Conservation (phyloP, 805 yeast genomes). For the Metschnikowia peoriensis region DNA sequence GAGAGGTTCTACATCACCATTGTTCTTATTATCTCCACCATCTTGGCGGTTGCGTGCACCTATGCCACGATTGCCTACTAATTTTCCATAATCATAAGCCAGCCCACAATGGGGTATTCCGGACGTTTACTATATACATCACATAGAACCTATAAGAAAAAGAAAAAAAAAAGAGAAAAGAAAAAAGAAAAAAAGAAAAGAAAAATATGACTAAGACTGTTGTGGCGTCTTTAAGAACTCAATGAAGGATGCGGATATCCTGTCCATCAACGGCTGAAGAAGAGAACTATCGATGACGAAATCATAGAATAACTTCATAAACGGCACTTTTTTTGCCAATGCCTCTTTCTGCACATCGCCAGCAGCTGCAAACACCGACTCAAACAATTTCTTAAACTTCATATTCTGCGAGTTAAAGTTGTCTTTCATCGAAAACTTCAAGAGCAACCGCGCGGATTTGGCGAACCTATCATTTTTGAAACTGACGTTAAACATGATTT, state of each 20-base stretch:
- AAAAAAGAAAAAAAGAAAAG: neutral
- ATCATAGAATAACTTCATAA: conserved; percentile 39
- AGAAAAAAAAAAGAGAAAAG: neutral
- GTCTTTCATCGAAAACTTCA: conserved; percentile 34
- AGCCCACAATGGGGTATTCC: too few relatives aligned
- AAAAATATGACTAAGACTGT: neutral
- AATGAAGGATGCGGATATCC: conserved; percentile 29
- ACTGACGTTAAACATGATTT: conserved; percentile 26
- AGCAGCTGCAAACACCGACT: conserved; percentile 18
- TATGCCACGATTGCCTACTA: conserved; percentile 16
- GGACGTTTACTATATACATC: too few relatives aligned
- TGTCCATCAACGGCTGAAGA: conserved; percentile 30
- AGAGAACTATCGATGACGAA: conserved; percentile 29
- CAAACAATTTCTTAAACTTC: conserved; percentile 39
- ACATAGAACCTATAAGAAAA: too few relatives aligned
- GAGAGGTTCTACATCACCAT: conserved; percentile 15
- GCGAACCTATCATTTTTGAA: conserved; percentile 34
- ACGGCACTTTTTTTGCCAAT: conserved; percentile 3
- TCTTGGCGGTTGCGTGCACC: conserved; percentile 23
- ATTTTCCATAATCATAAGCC: neutral
- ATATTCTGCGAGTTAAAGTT: conserved; percentile 36
- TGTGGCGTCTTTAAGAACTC: conserved; percentile 3
- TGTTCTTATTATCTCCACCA: conserved; percentile 10
- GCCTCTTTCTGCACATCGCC: conserved; percentile 14
- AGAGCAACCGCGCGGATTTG: conserved; percentile 18